Base-by-base conservation (phyloP, 352 stramenopile genomes). In the Pythium aristosporum region DNA sequence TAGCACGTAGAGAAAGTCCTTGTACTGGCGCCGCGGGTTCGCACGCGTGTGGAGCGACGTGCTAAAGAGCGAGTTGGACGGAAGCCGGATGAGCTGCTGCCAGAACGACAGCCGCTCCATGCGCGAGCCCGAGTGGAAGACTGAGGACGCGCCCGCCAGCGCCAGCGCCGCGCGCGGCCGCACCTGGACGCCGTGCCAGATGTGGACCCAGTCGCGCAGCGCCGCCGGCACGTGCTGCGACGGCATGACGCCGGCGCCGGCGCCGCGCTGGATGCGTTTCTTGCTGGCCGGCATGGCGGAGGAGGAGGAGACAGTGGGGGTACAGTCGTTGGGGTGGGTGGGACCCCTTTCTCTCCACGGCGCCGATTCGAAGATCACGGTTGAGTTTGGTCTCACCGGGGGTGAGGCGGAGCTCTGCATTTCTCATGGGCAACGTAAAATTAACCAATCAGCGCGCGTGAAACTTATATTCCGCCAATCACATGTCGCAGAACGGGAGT, bases 1-100 rank as follows among this genome's bases (percentile, higher is more conserved):
- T 50, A 94, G 63, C 63, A 92, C 77, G 59, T 94, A 94, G 10
- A 91, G 61, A 25, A 92, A 88, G 58, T 94, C 85, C 60, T 94
- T 94, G 78, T 92, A 92, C 23, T 74, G 68, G 44, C 73, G 76
- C 18, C 83, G 75, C 46, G 83, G 85, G 61, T 94, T 94, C 28
- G 66, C 53, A 28, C 68, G 68, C 28, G 85, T 89, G 32, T 80
- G 67, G 2, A 94, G 71, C 20, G 65, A 70, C 36, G 85, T 79
- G 55, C 44, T 63, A 56, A 94, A 91, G 18, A 94, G 79, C 63
- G 82, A 87, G 56, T 91, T 89, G 42, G 77, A 72, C 36, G 81
- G 82, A 46, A 89, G 49, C 0, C 80, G 84, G 37, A 91, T 68
- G 32, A 92, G 80, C 64, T 88, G 77, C 51, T 88, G 77, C 78